A percentile compares a stretch with the other conserved stretches of the same genome.
phyloP scores from a whole-genome alignment of 2,329 filamentous ascomycete species.

The Hymenoscyphus linearis region DNA sequence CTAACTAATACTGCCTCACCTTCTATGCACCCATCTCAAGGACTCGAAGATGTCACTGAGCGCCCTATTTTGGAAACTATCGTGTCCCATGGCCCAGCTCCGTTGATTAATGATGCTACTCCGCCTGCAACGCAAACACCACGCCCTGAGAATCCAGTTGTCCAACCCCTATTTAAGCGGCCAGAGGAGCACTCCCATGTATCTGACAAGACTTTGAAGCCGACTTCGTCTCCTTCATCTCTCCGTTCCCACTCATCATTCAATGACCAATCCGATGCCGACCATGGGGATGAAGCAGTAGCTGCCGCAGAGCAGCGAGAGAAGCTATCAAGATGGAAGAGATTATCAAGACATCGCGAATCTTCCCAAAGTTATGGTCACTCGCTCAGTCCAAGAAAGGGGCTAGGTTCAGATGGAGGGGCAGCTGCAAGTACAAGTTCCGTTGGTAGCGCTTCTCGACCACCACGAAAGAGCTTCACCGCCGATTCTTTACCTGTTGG shows the following conservation, averaged over 20 bases:
- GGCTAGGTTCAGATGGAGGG: slow-evolving; percentile 55
- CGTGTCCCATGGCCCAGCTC: slow-evolving; percentile 15
- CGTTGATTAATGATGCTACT: slow-evolving; percentile 17
- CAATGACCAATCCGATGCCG: slow-evolving; percentile 77
- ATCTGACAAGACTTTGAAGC: slow-evolving; percentile 45
- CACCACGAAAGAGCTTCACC: slow-evolving; percentile 40
- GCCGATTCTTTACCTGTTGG: slow-evolving; percentile 34
- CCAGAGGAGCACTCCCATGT: slow-evolving; percentile 22
- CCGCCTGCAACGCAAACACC: slow-evolving; percentile 25
- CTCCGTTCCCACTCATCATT: slow-evolving; percentile 58
- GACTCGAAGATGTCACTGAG: slow-evolving; percentile 28
- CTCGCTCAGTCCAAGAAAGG: slow-evolving; percentile 39
- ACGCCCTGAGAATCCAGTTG: slow-evolving; percentile 17
- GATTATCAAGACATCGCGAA: slow-evolving; percentile 63
- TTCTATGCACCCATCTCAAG: slow-evolving; percentile 30
- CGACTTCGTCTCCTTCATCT: slow-evolving; percentile 70
- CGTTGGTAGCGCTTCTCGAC: slow-evolving; percentile 52
- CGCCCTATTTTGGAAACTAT: slow-evolving; percentile 27
- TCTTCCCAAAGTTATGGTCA: slow-evolving; percentile 39
- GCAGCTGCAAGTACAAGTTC: slow-evolving; percentile 65
- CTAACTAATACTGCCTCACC: slow-evolving; percentile 23
- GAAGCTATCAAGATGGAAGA: slow-evolving; percentile 61
- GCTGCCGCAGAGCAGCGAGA: slow-evolving; percentile 57
- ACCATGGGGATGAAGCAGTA: slow-evolving; percentile 59
- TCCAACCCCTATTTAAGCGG: slow-evolving; percentile 14